phyloP scores from a whole-genome alignment of 805 yeast genomes.

The Hanseniaspora lachancei region DNA sequence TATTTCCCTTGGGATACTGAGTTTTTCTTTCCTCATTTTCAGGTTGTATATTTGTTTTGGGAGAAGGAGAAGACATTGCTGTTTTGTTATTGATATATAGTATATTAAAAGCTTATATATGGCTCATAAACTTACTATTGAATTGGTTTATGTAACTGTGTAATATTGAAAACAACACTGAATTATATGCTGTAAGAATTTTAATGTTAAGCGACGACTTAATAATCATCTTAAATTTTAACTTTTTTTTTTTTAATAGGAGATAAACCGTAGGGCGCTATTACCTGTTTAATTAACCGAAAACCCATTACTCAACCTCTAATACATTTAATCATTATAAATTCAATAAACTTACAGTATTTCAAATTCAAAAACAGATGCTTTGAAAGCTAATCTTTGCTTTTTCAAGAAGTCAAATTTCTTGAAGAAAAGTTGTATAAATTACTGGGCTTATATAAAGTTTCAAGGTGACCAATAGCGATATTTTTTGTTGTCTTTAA shows the following conservation, averaged over 20 bases:
- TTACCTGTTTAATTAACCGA: no score
- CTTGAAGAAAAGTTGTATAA: neutral
- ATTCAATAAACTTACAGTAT: no score
- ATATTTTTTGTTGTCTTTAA: conserved; percentile 48
- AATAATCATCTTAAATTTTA: neutral
- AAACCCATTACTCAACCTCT: no score
- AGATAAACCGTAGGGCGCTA: neutral
- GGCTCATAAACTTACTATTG: no score
- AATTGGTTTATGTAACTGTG: no score
- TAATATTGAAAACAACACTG: neutral
- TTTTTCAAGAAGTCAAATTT: neutral
- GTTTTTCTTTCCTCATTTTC: neutral
- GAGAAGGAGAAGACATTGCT: neutral
- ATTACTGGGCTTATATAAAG: no score
- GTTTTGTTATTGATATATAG: neutral
- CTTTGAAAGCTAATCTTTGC: neutral
- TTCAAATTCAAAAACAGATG: no score
- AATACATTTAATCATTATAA: no score
- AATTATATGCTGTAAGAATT: neutral
- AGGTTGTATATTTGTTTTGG: neutral
- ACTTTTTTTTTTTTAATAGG: neutral
- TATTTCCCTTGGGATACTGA: neutral
- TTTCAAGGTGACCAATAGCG: conserved; percentile 51
- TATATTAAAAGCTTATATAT: no score
- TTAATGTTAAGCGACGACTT: neutral